Conservation (phyloP, 164 flowering plant genomes). For the Kingdonia uniflora region DNA sequence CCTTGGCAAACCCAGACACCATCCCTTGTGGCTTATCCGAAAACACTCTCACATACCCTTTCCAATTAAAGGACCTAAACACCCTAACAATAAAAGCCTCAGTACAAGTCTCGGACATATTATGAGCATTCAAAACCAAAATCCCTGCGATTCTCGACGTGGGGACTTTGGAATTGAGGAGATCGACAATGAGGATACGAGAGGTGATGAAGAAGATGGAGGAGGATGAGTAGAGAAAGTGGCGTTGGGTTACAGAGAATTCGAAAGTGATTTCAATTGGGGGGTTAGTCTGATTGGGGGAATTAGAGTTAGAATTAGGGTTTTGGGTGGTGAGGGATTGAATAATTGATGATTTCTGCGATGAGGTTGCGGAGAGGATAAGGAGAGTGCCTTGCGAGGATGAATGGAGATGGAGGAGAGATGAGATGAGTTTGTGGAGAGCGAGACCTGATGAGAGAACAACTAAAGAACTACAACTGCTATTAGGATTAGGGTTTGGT, state of each 20-base stretch:
- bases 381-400: slow-evolving; percentile 64
- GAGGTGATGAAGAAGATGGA: slow-evolving; percentile 62
- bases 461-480: no score
- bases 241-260: slow-evolving; percentile 48
- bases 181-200: slow-evolving; percentile 81
- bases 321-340: slow-evolving; percentile 7
- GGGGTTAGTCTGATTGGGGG: slow-evolving; percentile 14
- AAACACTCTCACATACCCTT: slow-evolving; percentile 56
- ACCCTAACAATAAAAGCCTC: slow-evolving; percentile 82
- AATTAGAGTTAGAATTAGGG: slow-evolving; percentile 16
- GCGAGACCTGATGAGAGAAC: slow-evolving; percentile 78
- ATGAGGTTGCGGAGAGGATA: slow-evolving; percentile 47
- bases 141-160: slow-evolving; percentile 47
- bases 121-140: slow-evolving; percentile 57
- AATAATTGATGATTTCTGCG: slow-evolving; percentile 7
- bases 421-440: slow-evolving; percentile 57
- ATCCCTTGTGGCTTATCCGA: slow-evolving; percentile 68
- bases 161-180: slow-evolving; percentile 53
- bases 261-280: slow-evolving; percentile 74
- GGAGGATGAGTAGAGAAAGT: slow-evolving; percentile 64
- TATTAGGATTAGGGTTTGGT: no score
- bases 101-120: slow-evolving; percentile 68
- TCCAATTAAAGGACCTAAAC: slow-evolving; percentile 31
- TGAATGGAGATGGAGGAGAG: slow-evolving; percentile 68
- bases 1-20: slow-evolving; percentile 81